Percentiles rank a stretch among this genome's conserved stretches.
These are phyloP conservation scores for Cutaneotrichosporon sp. DNA, from an alignment of 1,284 basidiomycete genomes.

Conservation along the genomic window DNA sequence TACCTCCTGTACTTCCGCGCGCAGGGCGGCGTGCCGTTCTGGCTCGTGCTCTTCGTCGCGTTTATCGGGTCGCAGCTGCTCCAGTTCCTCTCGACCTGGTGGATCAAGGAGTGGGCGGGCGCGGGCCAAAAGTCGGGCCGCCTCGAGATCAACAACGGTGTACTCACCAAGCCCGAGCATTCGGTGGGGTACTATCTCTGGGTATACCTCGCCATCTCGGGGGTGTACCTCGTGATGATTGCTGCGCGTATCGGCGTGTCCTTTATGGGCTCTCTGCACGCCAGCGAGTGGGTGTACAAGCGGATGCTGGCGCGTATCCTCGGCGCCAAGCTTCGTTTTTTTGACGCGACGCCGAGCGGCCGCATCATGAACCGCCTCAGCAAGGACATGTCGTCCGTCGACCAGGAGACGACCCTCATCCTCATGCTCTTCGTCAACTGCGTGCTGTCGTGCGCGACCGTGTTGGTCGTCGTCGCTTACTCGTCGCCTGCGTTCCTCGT, in stretches of 20 bases:
- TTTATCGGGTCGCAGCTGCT: conserved; percentile 46
- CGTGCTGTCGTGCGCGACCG: conserved; percentile 41
- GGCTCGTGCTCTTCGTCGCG: conserved; percentile 39
- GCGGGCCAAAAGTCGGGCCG: neutral
- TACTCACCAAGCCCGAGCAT: neutral
- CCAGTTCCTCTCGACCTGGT: conserved; percentile 50
- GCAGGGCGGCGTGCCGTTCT: conserved; percentile 43
- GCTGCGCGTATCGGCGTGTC: conserved; percentile 42
- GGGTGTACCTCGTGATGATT: conserved; percentile 44
- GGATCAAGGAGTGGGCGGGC: conserved; percentile 53
- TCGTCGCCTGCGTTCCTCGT: conserved; percentile 53
- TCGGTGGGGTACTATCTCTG: conserved; percentile 44
- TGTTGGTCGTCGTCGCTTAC: conserved; percentile 48
- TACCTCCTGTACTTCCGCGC: conserved; percentile 48
- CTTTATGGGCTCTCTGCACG: conserved; percentile 45
- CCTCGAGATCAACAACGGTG: conserved; percentile 1
- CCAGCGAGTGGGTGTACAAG: conserved; percentile 43
- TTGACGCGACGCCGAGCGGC: conserved; percentile 55
- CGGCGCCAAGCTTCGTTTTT: conserved; percentile 54
- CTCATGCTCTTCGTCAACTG: conserved; percentile 50
- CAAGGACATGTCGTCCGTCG: conserved; percentile 58
- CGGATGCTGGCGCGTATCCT: conserved; percentile 46
- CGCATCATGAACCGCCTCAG: conserved; percentile 58
- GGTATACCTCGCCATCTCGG: conserved; percentile 45
- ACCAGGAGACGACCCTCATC: conserved; percentile 54